A percentile compares a stretch with the other conserved stretches of the same genome.
phyloP scores from a whole-genome alignment of 495 filamentous ascomycete species.

The Immersiella caudata region DNA sequence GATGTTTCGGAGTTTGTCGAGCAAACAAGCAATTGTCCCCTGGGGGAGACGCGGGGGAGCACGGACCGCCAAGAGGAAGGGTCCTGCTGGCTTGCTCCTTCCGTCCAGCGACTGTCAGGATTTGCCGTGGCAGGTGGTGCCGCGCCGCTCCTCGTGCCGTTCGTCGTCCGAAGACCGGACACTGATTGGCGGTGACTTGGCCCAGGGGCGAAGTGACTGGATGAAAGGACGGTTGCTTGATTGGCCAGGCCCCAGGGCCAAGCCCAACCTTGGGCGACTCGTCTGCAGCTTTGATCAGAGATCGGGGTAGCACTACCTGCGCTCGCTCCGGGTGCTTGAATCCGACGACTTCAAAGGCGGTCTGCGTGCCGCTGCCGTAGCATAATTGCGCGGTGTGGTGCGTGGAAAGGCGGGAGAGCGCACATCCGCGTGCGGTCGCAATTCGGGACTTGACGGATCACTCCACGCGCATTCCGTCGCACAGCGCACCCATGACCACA shows the following conservation, averaged over 20 bases:
- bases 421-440: neutral
- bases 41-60: neutral
- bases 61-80: neutral
- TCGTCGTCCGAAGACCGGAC: neutral
- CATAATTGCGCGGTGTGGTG: neutral
- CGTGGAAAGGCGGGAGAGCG: neutral
- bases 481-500: neutral
- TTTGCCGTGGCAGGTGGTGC: neutral
- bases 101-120: neutral
- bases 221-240: neutral
- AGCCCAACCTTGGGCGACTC: neutral
- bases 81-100: neutral
- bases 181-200: neutral
- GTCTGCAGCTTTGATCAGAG: neutral
- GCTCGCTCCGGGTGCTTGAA: neutral
- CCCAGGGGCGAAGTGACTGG: no score
- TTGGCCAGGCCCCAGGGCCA: neutral
- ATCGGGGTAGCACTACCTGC: neutral
- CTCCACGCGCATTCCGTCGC: neutral
- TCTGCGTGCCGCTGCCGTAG: neutral
- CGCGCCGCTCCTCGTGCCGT: neutral
- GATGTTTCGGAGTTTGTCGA: neutral
- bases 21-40: conserved; percentile 1
- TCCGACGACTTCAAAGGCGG: neutral
- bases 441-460: neutral